phyloP scores from a whole-genome alignment of 23 red algal genomes.

The Gracilaria gracilis region DNA sequence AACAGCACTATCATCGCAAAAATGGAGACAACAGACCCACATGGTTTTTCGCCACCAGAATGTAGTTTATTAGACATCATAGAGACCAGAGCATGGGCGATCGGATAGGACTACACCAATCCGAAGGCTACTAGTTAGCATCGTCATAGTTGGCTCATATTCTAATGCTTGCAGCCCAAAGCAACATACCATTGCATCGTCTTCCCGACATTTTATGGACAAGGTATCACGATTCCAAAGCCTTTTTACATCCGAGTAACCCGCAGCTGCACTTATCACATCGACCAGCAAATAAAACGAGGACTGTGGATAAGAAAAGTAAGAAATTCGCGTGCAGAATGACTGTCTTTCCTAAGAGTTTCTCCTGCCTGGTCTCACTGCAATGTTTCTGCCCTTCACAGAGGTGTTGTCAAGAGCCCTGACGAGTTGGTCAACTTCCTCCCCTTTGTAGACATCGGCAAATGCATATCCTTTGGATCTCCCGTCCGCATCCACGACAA shows the following conservation, averaged over 20 bases:
- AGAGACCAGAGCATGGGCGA: not conserved
- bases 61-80: not conserved
- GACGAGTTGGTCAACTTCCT: slow-evolving; percentile 48
- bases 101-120: not conserved
- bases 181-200: slow-evolving; percentile 1
- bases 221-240: not conserved
- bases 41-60: slow-evolving; percentile 7
- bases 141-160: not conserved
- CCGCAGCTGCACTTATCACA: not conserved
- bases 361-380: slow-evolving; percentile 43
- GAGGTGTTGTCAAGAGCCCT: slow-evolving; percentile 17
- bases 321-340: slow-evolving; percentile 10
- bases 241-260: not conserved
- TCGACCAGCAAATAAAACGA: slow-evolving; percentile 22
- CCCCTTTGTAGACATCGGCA: slow-evolving; percentile 30
- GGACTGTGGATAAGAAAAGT: slow-evolving; percentile 13
- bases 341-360: not conserved
- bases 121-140: slow-evolving; percentile 15
- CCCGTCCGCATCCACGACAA: slow-evolving; percentile 45
- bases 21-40: not conserved
- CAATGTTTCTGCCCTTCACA: slow-evolving; percentile 28
- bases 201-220: not conserved
- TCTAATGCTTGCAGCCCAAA: slow-evolving; percentile 19
- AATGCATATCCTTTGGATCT: slow-evolving; percentile 66
- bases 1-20: not conserved